Evolutionary conservation across 148 eudicot genomes (phyloP).

Genomic region (Selenicereus undatus): DNA sequence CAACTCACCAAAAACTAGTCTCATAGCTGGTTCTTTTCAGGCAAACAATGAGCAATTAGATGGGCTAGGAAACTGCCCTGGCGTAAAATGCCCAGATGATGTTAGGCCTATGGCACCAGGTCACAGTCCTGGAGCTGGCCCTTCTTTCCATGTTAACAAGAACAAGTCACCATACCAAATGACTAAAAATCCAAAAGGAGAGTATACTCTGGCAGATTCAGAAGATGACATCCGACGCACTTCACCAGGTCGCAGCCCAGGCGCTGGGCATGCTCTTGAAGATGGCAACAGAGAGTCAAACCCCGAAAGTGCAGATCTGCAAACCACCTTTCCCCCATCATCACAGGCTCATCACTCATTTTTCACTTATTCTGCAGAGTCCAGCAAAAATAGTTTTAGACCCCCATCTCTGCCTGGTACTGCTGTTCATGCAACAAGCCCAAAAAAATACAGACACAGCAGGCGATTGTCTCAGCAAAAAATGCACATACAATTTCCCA

Average conservation of each 20-base stretch:
- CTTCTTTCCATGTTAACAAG: slow-evolving; percentile 17
- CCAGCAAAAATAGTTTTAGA: slow-evolving; percentile 5
- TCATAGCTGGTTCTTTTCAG: background rate
- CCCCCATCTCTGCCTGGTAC: slow-evolving; percentile 20
- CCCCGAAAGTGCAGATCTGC: background rate
- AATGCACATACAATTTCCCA: slow-evolving; percentile 19
- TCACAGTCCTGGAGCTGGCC: slow-evolving; percentile 60
- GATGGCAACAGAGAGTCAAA: slow-evolving; percentile 7
- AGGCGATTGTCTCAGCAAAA: slow-evolving; percentile 11
- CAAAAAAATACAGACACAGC: background rate
- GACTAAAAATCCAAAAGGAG: slow-evolving; percentile 4
- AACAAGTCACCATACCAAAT: background rate
- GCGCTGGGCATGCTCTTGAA: slow-evolving; percentile 7
- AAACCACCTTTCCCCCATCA: background rate
- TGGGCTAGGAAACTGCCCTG: background rate
- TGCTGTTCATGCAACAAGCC: slow-evolving; percentile 12
- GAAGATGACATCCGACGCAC: slow-evolving; percentile 1
- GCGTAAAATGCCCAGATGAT: slow-evolving; percentile 13
- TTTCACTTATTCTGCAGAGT: slow-evolving; percentile 9
- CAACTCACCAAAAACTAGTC: slow-evolving; percentile 6
- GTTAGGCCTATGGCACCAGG: slow-evolving; percentile 50
- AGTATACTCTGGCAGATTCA: background rate
- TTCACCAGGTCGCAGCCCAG: slow-evolving; percentile 13
- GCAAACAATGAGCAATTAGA: slow-evolving; percentile 10
- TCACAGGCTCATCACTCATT: slow-evolving; percentile 14